Evolutionary conservation across 1,284 basidiomycete genomes (phyloP), one percentile per base, ranked within the genome.

Genomic region (Sporisorium scitamineum): DNA sequence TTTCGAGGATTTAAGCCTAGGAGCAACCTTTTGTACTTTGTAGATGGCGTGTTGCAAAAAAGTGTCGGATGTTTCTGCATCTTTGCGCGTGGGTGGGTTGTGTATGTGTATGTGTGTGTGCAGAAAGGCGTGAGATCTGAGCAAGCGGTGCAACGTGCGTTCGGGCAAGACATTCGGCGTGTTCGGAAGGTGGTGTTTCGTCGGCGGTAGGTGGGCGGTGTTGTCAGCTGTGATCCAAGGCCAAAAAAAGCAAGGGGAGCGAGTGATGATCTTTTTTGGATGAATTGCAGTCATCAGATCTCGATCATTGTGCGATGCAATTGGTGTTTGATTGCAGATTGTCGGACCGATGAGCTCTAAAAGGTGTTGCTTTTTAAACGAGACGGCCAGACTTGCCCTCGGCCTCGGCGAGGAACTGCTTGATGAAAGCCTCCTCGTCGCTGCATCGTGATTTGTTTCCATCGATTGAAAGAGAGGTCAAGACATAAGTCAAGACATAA

Each of bases 361-460:
- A 14, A 8, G 34, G 14, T 13, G 8, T 22, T n/a, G 34, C 22
- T 14, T 2, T 57, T 60, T 78, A 80, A 24, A 80, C 78, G 18
- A 70, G 61, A 45, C 76, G 70, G 29, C 75, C 70, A 47, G 48
- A 60, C 60, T 78, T 75, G 57, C 75, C 73, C 66, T 80, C 74
- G 20, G 79, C 80, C 53, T 84, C 82, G 31, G 79, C 81, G 8
- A 84, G 67, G 76, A 84, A 84, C 57, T 84, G 80, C 80, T 82
- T 84, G 72, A 84, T 81, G 76, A 84, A 84, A 16, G 81, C 78
- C 70, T 82, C 82, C 67, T 84, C 82, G 52, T 84, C 82, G 22
- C 82, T 84, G 59, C 57, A 10, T 24, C 24, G 3, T 3, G 11
- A 27, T 10, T 16, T 2, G n/a, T n/a, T n/a, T n/a, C n/a, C n/a